Base-by-base conservation (phyloP, 257 asterid species). In the Primulina tabacum region DNA sequence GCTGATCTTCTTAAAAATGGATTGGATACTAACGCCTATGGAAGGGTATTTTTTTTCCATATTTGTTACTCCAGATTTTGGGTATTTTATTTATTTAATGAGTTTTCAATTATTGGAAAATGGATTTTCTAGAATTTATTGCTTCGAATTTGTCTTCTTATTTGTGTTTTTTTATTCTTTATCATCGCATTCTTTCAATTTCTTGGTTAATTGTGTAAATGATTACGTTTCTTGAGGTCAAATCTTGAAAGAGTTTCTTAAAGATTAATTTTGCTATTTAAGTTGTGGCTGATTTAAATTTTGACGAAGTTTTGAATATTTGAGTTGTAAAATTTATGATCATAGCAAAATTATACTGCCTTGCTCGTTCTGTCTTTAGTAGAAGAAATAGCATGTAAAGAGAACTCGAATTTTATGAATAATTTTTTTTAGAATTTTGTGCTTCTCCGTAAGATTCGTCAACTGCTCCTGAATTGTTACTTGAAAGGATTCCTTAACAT, bases 1-100 rank as follows among this genome's bases (percentile, higher is more conserved):
- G 80, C 83, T 30, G 96, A 89, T 77, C 95, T 90, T 58, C 90
- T 93, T 35, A 89, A 53, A 67, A 81, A 79, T 81, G 90, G 84
- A 28, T 67, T 84, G 59, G 94, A 87, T 75, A 5, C 30, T 35
- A 67, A 86, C 35, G 98, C 98, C 60, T 90, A 80, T 73, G 85
- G 81, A 82, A 81, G 97, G 89, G 98, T 93, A 85, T 56, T 68
- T 43, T 6, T 9, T 14, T 30, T 67, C 9, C 52, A 11, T 35
- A 38, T 0, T 30, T 56, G 34, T 34, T 3, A 21, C 9, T 38
- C 55, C 20, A 29, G 33, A 17, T 62, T 43, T 67, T 56, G 35
- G 17, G 20, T 43, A 68, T 72, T 70, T 30, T 6, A 64, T 53
- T 40, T 37, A 38, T 59, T 47, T 72, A 17, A 2, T 18, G 18